Conservation (phyloP, 345 rosid genomes). For the Physaria fendleri region DNA sequence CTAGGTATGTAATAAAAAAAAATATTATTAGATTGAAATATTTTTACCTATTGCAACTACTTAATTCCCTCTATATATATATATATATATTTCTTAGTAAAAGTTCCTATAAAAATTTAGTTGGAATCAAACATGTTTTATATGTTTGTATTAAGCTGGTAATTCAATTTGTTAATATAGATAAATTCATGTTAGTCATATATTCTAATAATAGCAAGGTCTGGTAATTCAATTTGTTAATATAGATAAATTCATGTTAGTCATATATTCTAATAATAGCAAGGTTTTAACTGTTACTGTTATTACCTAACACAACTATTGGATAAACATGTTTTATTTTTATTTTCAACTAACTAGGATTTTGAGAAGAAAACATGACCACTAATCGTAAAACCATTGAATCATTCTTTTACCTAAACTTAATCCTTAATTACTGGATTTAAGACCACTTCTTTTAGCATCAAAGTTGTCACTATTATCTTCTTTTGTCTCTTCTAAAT, state of each 20-base stretch:
- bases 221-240: too few relatives aligned
- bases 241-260: background rate
- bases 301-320: constrained; percentile 2
- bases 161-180: background rate
- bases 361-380: constrained; percentile 1
- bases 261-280: constrained; percentile 7
- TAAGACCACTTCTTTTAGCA: constrained; percentile 13
- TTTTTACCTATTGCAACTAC: too few relatives aligned
- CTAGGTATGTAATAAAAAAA: too few relatives aligned
- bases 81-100: too few relatives aligned
- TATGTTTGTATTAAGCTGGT: background rate
- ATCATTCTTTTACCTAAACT: constrained; percentile 15
- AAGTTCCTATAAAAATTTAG: too few relatives aligned
- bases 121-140: too few relatives aligned
- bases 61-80: too few relatives aligned
- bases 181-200: background rate
- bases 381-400: constrained; percentile 6
- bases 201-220: too few relatives aligned
- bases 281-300: background rate
- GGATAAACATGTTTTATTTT: background rate
- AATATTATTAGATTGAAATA: too few relatives aligned
- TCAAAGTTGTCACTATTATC: constrained; percentile 7
- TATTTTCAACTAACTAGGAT: background rate
- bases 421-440: constrained; percentile 14
- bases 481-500: constrained; percentile 2